phyloP scores from a whole-genome alignment of 2,329 filamentous ascomycete genomes.

The Fusarium oxysporum region DNA sequence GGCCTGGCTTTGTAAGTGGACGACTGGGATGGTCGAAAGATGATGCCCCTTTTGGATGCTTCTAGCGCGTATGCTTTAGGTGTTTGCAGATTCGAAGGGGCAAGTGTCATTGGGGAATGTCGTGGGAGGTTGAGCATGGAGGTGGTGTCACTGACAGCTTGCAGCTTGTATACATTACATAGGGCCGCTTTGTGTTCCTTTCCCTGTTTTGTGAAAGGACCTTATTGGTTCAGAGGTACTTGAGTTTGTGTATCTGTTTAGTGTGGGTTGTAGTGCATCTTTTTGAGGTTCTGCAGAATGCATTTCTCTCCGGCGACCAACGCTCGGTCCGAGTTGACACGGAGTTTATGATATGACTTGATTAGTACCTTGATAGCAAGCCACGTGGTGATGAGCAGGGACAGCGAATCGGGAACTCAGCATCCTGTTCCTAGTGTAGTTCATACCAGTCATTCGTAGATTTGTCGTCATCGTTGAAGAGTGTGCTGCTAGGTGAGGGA shows the following conservation, averaged over 20 bases:
- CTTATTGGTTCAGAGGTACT: neutral
- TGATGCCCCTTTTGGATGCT: slow-evolving; percentile 17
- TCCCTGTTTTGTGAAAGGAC: neutral
- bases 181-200: neutral
- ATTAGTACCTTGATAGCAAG: neutral
- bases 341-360: neutral
- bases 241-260: neutral
- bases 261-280: neutral
- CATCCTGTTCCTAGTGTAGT: neutral
- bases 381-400: slow-evolving; percentile 5
- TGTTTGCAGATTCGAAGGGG: neutral
- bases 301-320: neutral
- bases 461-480: neutral
- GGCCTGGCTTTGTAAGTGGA: neutral
- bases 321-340: neutral
- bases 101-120: neutral
- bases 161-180: neutral
- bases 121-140: neutral
- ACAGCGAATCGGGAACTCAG: neutral
- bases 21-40: slow-evolving; percentile 12
- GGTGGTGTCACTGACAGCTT: slow-evolving; percentile 16
- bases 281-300: neutral
- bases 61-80: neutral
- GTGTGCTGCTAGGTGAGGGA: neutral
- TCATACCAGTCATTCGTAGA: no score